Base-by-base conservation (phyloP, 1,284 basidiomycete genomes). In the Schizophyllum amplum region DNA sequence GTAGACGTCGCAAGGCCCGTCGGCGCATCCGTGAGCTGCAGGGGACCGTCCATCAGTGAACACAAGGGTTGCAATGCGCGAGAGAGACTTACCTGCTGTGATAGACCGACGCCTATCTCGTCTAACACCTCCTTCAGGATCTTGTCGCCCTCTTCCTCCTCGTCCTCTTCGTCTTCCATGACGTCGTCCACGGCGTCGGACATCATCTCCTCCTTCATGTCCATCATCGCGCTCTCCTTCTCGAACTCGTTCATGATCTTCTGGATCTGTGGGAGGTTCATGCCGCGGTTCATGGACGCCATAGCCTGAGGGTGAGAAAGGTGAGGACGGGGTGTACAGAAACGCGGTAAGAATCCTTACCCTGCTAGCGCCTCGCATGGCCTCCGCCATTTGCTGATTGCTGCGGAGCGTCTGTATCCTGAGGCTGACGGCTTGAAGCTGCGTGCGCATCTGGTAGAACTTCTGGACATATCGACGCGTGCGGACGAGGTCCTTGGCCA, bases 151-250 rank as follows among this genome's bases (percentile, higher is more conserved):
- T 98, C 96, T 64, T 92, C 92, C 65, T 98, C 95, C 71, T 97
- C 95, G 55, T 95, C 95, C 63, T 94, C 93, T 46, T 94, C 92
- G 53, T 92, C 91, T 66, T 97, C 94, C 94, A 99, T 98, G 46
- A 94, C 95, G 67, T 98, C 96, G 72, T 99, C 97, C 7, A 99
- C 90, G 1, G 95, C 91, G 61, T 99, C 97, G 46, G 90, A 92
- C 96, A 99, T 99, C 90, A 99, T 97, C 71, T 98, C 96, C 73
- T 98, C 97, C 74, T 98, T 99, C 97, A 99, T 99, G 72, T 99
- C 96, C 97, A 99, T 99, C 70, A 90, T 92, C 9, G 90, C 86
- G 62, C 89, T 96, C 74, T 99, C 97, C 66, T 87, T 90, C 75
- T 99, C 96, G 65, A 99, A 99, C 53, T 99, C 96, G 65, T 88